A percentile compares a stretch with the other conserved stretches of the same genome.
Conservation (phyloP, 768 basidiomycete genomes). For the Lactarius deliciosus region DNA sequence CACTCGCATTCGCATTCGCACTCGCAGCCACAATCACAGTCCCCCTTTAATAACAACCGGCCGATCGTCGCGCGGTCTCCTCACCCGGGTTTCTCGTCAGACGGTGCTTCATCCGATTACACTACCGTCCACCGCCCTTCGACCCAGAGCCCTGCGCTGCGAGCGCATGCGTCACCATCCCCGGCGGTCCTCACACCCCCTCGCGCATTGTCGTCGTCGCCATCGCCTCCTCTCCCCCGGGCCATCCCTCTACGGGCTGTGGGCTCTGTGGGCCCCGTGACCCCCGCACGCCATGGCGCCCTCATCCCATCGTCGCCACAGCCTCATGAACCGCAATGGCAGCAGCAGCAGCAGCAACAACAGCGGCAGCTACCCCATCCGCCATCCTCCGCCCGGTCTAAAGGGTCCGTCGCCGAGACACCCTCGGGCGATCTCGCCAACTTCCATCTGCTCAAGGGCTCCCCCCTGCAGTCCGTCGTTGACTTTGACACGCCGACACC, state of each 20-base stretch:
- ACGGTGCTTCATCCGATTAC: slow-evolving; percentile 6
- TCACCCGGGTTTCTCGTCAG: background rate
- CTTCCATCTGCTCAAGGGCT: slow-evolving; percentile 28
- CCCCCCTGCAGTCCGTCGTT: slow-evolving; percentile 25
- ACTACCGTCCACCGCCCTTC: background rate
- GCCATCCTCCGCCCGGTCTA: slow-evolving; percentile 25
- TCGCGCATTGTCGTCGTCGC: background rate
- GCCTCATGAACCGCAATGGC: background rate
- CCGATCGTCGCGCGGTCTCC: background rate
- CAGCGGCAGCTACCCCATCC: background rate
- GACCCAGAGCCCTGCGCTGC: background rate
- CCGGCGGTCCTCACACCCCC: background rate
- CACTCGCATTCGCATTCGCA: slow-evolving; percentile 3
- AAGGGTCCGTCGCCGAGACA: slow-evolving; percentile 29
- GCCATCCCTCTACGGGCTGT: background rate
- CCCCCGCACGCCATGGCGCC: slow-evolving; percentile 5
- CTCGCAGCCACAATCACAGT: background rate
- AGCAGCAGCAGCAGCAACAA: background rate
- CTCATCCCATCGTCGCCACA: background rate
- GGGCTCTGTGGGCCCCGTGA: slow-evolving; percentile 16
- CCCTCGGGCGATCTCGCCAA: slow-evolving; percentile 30
- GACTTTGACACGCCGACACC: slow-evolving; percentile 28
- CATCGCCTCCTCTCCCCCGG: slow-evolving; percentile 4
- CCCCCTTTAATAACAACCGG: background rate
- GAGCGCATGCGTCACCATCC: background rate